Base-by-base conservation (phyloP, 805 yeast genomes). In the Yarrowia deformans region DNA sequence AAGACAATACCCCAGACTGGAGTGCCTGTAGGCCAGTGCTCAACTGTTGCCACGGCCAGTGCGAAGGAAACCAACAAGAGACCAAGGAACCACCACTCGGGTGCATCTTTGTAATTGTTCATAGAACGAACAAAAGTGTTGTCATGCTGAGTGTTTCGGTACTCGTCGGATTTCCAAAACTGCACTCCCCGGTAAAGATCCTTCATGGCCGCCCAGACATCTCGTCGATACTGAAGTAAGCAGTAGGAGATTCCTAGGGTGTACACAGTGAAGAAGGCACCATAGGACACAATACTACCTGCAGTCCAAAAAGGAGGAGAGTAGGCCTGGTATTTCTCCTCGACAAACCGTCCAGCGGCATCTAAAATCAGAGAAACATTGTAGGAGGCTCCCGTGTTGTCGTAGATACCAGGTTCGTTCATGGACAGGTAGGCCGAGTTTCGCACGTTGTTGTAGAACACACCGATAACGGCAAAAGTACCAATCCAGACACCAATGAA, bases 1-100 rank as follows among this genome's bases (percentile, higher is more conserved):
- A 88, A 82, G 71, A 89, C 83, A 19, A 88, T 79, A 1, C 88
- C 86, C 87, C 87, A 87, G 9, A 86, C 83, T 0, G 90, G 89
- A 0, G 88, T 84, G 69, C 84, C 83, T 42, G 72, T 70, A n/a
- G 72, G 72, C 78, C 83, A 83, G n/a, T 75, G 77, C 67, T 79
- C 78, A 50, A 84, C 77, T 18, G 80, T 74, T 1, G 80, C 80
- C 58, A 76, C 84, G 75, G 83, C 81, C 69, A 86, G 78, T 0
- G 79, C 78, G 23, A 75, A 82, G 76, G 83, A 76, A 48, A 84
- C 77, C 0, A 81, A 71, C 13, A 87, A 79, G 29, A 88, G 79
- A 14, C 79, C 72, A 16, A 85, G 68, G 45, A 84, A 89, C 87
- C 80, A 78, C 79, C 79, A 82, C 70, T 82, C 84, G 1, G 88